phyloP scores from a whole-genome alignment of 805 yeast genomes.

The Ogataea methanolica region DNA sequence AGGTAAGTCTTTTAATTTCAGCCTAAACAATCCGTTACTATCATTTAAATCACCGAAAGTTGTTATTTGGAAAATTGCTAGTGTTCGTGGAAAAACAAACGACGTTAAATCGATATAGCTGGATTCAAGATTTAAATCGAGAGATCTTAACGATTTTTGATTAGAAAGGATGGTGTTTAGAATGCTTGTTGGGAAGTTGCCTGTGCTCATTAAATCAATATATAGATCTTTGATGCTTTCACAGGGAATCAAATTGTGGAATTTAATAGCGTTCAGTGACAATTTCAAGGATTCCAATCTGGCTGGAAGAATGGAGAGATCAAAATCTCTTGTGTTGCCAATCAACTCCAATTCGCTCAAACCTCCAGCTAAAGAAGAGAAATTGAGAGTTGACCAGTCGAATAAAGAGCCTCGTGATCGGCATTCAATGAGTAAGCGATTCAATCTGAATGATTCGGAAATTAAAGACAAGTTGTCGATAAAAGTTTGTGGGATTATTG shows the following conservation, averaged over 20 bases:
- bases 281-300: not conserved
- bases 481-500: not conserved
- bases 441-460: not conserved
- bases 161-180: not conserved
- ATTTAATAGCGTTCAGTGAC: not conserved
- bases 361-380: not conserved
- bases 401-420: not conserved
- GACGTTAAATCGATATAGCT: no score
- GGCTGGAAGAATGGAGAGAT: not conserved
- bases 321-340: not conserved
- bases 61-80: no score
- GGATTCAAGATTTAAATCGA: no score
- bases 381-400: not conserved
- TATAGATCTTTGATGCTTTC: not conserved
- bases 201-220: not conserved
- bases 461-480: not conserved
- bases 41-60: no score
- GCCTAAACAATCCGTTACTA: no score
- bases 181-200: not conserved
- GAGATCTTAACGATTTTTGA: not conserved
- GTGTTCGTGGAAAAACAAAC: no score
- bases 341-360: not conserved
- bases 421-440: not conserved
- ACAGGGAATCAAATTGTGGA: not conserved
- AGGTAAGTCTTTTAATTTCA: no score